These are phyloP conservation scores for Aspergillus baeticus DNA, from an alignment of 495 filamentous ascomycete species.

Conservation along the genomic window DNA sequence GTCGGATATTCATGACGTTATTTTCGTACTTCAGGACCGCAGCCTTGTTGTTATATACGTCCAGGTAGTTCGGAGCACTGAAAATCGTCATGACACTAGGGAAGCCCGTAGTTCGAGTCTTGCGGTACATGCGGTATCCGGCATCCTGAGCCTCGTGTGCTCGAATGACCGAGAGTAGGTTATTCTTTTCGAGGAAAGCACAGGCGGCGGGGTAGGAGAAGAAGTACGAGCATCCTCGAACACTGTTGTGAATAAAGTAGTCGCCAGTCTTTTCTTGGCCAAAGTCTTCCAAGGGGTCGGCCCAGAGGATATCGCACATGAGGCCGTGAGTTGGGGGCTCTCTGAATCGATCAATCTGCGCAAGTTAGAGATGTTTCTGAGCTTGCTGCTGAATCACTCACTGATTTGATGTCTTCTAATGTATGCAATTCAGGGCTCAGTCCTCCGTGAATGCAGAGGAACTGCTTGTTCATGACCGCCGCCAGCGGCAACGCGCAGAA, in stretches of 20 bases:
- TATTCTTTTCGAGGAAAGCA: conserved; percentile 98
- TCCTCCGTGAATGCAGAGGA: conserved; percentile 96
- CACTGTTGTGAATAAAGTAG: conserved; percentile 97
- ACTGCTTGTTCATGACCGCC: conserved; percentile 99
- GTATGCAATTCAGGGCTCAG: conserved; percentile 95
- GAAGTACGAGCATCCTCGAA: conserved; percentile 98
- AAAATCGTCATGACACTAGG: conserved; percentile 99
- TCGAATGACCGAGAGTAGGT: conserved; percentile 93
- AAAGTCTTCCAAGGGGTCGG: conserved; percentile 98
- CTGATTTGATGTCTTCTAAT: conserved; percentile 85
- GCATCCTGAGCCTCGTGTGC: conserved; percentile 99
- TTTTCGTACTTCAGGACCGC: conserved; percentile 99
- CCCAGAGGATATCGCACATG: conserved; percentile 99
- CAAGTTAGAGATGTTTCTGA: not conserved
- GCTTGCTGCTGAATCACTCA: conserved; percentile 40
- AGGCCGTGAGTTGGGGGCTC: conserved; percentile 96
- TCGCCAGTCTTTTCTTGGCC: conserved; percentile 97
- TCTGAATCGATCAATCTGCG: conserved; percentile 92
- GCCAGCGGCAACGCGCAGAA: conserved; percentile 94
- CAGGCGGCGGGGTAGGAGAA: conserved; percentile 99
- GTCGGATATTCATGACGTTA: conserved; percentile 99
- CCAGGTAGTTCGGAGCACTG: conserved; percentile 96
- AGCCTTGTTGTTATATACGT: conserved; percentile 99
- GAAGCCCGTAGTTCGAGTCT: conserved; percentile 96
- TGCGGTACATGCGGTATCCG: conserved; percentile 98